Evolutionary conservation across 805 yeast species (phyloP).

Genomic region (Candida mattraensis): DNA sequence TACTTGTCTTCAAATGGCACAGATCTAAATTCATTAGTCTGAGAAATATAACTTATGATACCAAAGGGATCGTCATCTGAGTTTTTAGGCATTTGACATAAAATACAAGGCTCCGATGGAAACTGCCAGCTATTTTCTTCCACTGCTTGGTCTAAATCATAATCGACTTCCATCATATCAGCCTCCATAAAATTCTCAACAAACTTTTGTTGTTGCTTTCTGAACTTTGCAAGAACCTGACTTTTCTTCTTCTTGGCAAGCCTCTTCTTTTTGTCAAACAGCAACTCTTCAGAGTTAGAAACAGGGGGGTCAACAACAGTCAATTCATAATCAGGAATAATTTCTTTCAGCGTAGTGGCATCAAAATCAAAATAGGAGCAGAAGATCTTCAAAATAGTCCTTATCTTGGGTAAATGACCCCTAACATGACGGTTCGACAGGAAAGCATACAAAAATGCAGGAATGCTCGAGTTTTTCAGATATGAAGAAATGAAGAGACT

Average conservation of each 20-base stretch:
- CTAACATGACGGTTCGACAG: slow-evolving; percentile 42
- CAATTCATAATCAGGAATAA: slow-evolving; percentile 37
- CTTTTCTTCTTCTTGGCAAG: slow-evolving; percentile 69
- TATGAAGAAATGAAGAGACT: slow-evolving; percentile 16
- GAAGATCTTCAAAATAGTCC: slow-evolving; percentile 46
- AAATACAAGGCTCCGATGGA: slow-evolving; percentile 73
- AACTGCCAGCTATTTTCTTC: slow-evolving; percentile 57
- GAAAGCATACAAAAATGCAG: slow-evolving; percentile 38
- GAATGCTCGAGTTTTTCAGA: slow-evolving; percentile 16
- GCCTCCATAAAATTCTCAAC: slow-evolving; percentile 47
- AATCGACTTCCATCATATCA: slow-evolving; percentile 42
- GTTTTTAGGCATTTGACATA: slow-evolving; percentile 75
- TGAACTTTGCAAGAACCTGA: slow-evolving; percentile 74
- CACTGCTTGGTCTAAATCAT: slow-evolving; percentile 38
- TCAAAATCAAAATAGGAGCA: slow-evolving; percentile 16
- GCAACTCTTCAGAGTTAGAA: slow-evolving; percentile 33
- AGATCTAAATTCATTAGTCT: slow-evolving; percentile 58
- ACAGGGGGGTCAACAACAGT: slow-evolving; percentile 8
- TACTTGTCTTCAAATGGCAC: slow-evolving; percentile 63
- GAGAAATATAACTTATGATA: slow-evolving; percentile 59
- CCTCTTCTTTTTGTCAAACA: slow-evolving; percentile 59
- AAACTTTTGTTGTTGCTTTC: slow-evolving; percentile 76
- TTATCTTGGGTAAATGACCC: slow-evolving; percentile 52
- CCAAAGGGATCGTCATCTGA: slow-evolving; percentile 68
- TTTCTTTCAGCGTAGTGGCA: slow-evolving; percentile 33